Evolutionary conservation across 106 monocot genomes (phyloP).

Genomic region (Acorus gramineus): DNA sequence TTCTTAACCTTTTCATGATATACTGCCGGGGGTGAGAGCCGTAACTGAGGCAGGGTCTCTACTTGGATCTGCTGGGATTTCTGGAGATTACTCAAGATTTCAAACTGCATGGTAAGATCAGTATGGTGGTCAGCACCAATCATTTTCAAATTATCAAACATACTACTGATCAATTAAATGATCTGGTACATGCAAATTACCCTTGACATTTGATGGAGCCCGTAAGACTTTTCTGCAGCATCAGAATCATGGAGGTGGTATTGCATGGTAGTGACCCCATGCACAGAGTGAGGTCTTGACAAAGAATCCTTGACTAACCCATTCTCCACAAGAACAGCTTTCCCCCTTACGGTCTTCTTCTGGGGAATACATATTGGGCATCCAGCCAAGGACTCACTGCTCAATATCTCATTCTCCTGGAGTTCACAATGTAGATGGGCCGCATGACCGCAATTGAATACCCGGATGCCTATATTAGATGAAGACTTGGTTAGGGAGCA

Average conservation of each 20-base stretch:
- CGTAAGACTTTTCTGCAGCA: conserved; percentile 43
- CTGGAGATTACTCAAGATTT: conserved; percentile 75
- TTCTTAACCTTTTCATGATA: conserved; percentile 87
- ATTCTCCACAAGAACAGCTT: conserved; percentile 37
- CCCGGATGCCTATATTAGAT: conserved; percentile 39
- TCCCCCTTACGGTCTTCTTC: conserved; percentile 32
- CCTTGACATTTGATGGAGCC: conserved; percentile 58
- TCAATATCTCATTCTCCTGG: conserved; percentile 30
- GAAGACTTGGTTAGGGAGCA: conserved; percentile 56
- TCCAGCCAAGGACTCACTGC: conserved; percentile 14
- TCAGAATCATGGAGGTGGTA: conserved; percentile 54
- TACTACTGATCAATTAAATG: background rate
- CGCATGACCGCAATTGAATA: conserved; percentile 89
- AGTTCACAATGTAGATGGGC: conserved; percentile 89
- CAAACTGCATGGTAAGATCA: conserved; percentile 48
- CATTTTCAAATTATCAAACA: background rate
- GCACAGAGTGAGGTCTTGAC: conserved; percentile 11
- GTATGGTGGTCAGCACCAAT: background rate
- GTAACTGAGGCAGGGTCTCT: conserved; percentile 55
- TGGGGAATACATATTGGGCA: conserved; percentile 75
- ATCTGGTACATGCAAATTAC: conserved; percentile 13
- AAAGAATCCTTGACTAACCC: conserved; percentile 27
- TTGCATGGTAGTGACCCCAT: conserved; percentile 20
- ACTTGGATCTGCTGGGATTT: conserved; percentile 39
- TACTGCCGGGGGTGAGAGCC: conserved; percentile 78